Evolutionary conservation across 768 basidiomycete species (phyloP), one percentile per base, ranked within the genome.

Genomic region (Leccinellum luteum): DNA sequence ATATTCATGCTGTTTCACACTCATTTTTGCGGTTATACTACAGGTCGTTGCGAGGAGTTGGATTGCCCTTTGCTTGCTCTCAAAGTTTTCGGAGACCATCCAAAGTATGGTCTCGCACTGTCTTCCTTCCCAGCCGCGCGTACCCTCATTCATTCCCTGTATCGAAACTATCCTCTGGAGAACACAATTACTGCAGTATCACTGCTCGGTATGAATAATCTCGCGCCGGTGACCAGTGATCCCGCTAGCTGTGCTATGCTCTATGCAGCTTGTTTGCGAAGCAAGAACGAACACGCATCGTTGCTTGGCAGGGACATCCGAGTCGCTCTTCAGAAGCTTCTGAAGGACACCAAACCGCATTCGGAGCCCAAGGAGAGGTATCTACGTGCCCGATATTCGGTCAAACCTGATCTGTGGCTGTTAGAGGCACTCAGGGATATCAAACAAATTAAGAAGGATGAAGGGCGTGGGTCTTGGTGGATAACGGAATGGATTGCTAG

Each of bases 31-130:
- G 9, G n/a, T 17, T 32, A 19, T 41, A 2, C 30, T 17, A 35
- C 34, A 90, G 87, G 81, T 23, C 86, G 87, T 9, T 89, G 86
- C 54, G 75, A 80, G 58, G 79, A 86, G 63, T 77, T 88, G 1
- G 65, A 71, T 14, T 82, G 82, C 56, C 82, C 84, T 3, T 63
- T 72, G 25, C 77, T 88, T 38, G 85, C 86, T 3, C 73, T 90
- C 13, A 72, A 79, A 32, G 80, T 87, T 21, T 85, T 86, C 64
- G 80, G 82, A 21, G 73, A 89, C 65, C 85, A 79, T 56, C 74
- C 84, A 14, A 85, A 83, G 65, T 86, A 88, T 67, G 79, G 81
- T 51, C 61, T 89, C 17, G 67, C 74, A 21, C 75, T 89, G 14
- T 55, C 63, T 8, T 79, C 81, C 3, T 71, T 81, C 10, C 60